Evolutionary conservation across 768 basidiomycete genomes (phyloP), one percentile per base, ranked within the genome.

Genomic region (Crucibulum laeve): DNA sequence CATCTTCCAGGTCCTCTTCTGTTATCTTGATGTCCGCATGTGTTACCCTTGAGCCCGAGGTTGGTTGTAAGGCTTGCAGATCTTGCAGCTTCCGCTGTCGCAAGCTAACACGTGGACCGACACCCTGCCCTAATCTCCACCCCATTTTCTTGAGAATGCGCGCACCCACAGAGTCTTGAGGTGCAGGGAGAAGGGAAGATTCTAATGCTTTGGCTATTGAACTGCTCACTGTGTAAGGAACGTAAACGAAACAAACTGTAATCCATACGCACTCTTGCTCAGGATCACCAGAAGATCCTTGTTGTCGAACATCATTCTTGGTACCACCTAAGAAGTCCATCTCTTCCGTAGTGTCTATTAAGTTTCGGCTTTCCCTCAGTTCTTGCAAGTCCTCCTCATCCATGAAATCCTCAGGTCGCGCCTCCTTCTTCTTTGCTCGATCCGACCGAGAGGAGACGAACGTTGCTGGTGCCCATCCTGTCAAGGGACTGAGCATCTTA

Each of bases 301-400:
- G 55, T 13, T 49, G 56, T 26, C 58, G 48, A 28, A 62, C 57
- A 48, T 78, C 82, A 0, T 68, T 65, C 50, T 75, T 69, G 1
- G 78, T 78, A 0, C 74, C 76, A n/a, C 75, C 79, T 0, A 79
- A 60, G 34, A 83, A 64, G 51, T 86, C 80, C 75, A 84, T 85
- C 51, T 87, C 77, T 25, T 94, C 87, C 10, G 84, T 82, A 26
- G 84, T 87, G 55, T 89, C 85, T 3, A 92, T 79, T 6, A 96
- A 61, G 15, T 76, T 79, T 52, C 83, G 73, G 51, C 77, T 79
- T 30, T 92, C 90, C 25, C 75, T 79, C 47, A 87, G 62, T 48
- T 91, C 91, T 35, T 87, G 82, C 13, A 97, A 69, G 60, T 98
- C 96, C 64, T 99, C 96, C 33, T 97, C 96, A 65, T 99, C 96